Conservation (phyloP, 148 eudicot species). For the Mesembryanthemum crystallinum region DNA sequence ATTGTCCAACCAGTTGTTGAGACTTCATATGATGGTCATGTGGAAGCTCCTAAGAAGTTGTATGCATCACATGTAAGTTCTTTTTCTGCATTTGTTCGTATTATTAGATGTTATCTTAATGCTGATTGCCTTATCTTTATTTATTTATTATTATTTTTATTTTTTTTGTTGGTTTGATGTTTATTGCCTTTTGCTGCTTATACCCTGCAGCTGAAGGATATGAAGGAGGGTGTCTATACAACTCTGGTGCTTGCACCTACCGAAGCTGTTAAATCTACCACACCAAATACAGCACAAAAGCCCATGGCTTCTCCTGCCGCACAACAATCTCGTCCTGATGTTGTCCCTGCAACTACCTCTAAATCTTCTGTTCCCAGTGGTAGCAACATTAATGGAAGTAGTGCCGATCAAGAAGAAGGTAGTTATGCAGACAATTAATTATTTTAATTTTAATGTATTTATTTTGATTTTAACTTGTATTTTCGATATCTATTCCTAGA, state of each 20-base stretch:
- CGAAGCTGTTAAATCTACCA: slow-evolving; percentile 22
- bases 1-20: slow-evolving; percentile 17
- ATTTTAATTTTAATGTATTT: too few relatives aligned
- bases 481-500: neutral
- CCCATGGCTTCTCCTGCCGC: slow-evolving; percentile 22
- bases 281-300: slow-evolving; percentile 22
- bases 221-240: slow-evolving; percentile 31
- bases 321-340: slow-evolving; percentile 18
- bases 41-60: slow-evolving; percentile 47
- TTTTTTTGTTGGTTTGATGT: too few relatives aligned
- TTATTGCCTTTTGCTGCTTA: neutral
- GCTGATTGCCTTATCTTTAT: too few relatives aligned
- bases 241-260: slow-evolving; percentile 26
- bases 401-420: slow-evolving; percentile 42
- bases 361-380: slow-evolving; percentile 33
- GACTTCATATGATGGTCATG: slow-evolving; percentile 29
- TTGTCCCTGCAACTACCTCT: slow-evolving; percentile 14
- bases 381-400: slow-evolving; percentile 24
- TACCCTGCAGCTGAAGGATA: slow-evolving; percentile 35
- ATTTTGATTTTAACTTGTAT: too few relatives aligned
- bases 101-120: neutral
- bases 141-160: too few relatives aligned
- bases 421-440: neutral
- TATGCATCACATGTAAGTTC: slow-evolving; percentile 67
- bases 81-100: neutral